A percentile compares a stretch with the other conserved stretches of the same genome.
These are phyloP conservation scores for Schrenkiella parvula DNA, from an alignment of 345 rosid species.

Conservation along the genomic window DNA sequence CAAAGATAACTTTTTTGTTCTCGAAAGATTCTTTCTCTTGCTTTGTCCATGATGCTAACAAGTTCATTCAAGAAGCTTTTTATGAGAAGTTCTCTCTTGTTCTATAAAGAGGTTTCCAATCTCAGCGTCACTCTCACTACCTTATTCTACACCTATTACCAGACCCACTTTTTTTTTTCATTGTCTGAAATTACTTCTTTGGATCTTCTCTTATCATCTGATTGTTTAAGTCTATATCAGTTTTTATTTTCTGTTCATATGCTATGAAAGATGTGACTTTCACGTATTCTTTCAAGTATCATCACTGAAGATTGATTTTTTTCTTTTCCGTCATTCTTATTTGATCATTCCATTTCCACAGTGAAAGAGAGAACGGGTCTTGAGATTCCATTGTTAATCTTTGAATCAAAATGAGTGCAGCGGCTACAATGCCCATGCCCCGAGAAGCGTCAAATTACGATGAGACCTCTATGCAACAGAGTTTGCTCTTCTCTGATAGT, in stretches of 20 bases:
- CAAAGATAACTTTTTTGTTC: neutral
- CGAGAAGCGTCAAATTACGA: conserved; percentile 66
- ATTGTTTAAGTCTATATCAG: neutral
- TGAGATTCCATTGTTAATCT: neutral
- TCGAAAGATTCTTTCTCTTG: neutral
- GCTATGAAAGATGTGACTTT: neutral
- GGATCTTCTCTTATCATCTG: neutral
- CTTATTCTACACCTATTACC: neutral
- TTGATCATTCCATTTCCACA: conserved; percentile 20
- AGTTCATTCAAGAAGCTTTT: neutral
- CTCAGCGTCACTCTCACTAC: neutral
- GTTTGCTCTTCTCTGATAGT: conserved; percentile 78
- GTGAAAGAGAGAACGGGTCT: conserved; percentile 22
- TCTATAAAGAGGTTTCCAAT: neutral
- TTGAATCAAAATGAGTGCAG: conserved; percentile 53
- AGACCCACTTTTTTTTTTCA: neutral
- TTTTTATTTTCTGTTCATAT: neutral
- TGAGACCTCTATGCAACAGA: conserved; percentile 78
- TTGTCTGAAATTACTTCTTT: neutral
- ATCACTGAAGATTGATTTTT: neutral
- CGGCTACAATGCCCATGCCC: conserved; percentile 47
- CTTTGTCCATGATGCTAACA: neutral
- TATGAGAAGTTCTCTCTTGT: neutral
- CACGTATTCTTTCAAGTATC: neutral
- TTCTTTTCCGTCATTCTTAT: conserved; percentile 8